Evolutionary conservation across 352 stramenopile species (phyloP), one percentile per base, ranked within the genome.

Genomic region (Pythium grandisporangium): DNA sequence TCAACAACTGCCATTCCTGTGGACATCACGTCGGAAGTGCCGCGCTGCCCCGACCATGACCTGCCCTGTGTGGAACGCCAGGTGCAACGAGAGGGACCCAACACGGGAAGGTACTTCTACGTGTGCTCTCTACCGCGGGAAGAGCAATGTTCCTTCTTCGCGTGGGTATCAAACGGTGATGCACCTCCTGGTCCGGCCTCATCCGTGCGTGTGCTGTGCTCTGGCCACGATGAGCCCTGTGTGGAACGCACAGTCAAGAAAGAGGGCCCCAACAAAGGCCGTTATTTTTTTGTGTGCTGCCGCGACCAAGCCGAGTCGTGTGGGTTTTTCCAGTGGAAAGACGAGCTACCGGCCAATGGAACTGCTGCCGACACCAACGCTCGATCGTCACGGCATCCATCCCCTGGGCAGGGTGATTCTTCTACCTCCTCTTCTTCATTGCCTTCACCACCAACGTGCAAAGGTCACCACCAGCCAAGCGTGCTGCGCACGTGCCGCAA

Each of bases 41-140:
- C 69, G 10, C 55, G 55, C n/a, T 87, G 75, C 29, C 52, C 58
- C 27, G 63, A 63, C 6, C 74, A 88, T 38, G 45, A 53, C 0
- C 51, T 84, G 30, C 51, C 53, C 19, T 83, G 71, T 22, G 62
- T 62, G 4, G 53, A 85, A 45, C 70, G 68, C 19, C 51, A 73
- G 43, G 74, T 86, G 6, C 60, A 42, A 25, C 61, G 71, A 19
- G 77, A 90, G 5, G 74, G 69, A 0, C 55, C 56, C 5, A 98
- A 98, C 67, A 97, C 93, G 48, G 92, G 91, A 3, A 70, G 89
- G 4, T 75, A 81, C 42, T 98, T 98, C 61, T 97, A 86, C 63
- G 66, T 66, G 2, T 98, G 92, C 45, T 66, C 71, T 0, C 68
- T 85, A 14, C 80, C 88, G 5, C 77, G 77, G 43, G 68, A 70